phyloP scores from a whole-genome alignment of 2,329 filamentous ascomycete species.

The Aspergillus ustus region DNA sequence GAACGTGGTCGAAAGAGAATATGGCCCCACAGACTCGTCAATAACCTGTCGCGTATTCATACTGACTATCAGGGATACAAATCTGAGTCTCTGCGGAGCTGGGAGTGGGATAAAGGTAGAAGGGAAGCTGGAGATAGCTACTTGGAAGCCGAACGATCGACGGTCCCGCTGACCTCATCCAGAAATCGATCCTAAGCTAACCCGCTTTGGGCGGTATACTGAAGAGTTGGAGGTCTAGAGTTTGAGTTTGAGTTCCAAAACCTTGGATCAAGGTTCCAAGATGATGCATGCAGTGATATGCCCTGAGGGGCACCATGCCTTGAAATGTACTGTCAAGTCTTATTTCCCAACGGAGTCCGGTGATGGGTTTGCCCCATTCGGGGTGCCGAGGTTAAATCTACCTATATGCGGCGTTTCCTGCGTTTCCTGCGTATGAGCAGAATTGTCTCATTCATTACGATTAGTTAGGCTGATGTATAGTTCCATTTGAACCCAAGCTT shows the following conservation, averaged over 20 bases:
- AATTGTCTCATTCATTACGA: background rate
- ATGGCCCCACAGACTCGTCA: slow-evolving; percentile 73
- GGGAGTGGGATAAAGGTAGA: background rate
- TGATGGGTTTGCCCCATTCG: background rate
- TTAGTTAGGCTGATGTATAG: no score
- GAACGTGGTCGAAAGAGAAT: slow-evolving; percentile 82
- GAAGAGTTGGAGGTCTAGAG: background rate
- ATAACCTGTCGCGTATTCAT: slow-evolving; percentile 94
- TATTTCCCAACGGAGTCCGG: background rate
- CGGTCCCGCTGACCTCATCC: slow-evolving; percentile 19
- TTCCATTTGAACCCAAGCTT: no score
- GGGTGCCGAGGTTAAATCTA: background rate
- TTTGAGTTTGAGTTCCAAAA: background rate
- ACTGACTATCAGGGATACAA: slow-evolving; percentile 23
- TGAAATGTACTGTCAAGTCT: background rate
- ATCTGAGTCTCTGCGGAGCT: slow-evolving; percentile 9
- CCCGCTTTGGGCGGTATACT: background rate
- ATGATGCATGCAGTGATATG: background rate
- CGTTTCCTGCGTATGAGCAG: background rate
- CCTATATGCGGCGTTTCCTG: background rate
- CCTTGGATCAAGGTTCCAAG: background rate
- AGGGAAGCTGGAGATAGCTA: background rate
- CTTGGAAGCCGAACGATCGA: slow-evolving; percentile 10
- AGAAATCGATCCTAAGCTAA: slow-evolving; percentile 3
- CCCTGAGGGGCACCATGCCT: background rate